Evolutionary conservation across 2,329 filamentous ascomycete species (phyloP), one percentile per base, ranked within the genome.

Genomic region (Trichoderma asperellum): DNA sequence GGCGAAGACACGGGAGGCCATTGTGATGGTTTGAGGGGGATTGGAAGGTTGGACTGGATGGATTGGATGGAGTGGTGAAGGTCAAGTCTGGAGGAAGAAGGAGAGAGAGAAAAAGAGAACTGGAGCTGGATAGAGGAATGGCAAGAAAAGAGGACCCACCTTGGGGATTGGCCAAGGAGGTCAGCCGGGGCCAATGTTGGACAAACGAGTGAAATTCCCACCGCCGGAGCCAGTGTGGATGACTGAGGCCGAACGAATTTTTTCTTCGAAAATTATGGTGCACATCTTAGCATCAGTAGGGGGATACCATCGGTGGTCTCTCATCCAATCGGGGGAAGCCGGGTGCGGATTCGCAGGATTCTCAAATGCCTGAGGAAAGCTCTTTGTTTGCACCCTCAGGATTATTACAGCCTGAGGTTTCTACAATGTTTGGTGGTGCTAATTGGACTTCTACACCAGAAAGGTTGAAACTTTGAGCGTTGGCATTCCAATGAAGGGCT

Each of bases 1-100:
- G 82, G 91, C 89, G 84, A 92, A 87, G 83, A 93, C 87, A 85
- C 91, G 91, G 82, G 91, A 89, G 83, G 91, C 89, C 91, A 94
- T 94, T 92, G 87, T 88, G 87, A 89, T 84, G 85, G 85, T 82
- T 84, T 79, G 72, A 71, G 77, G 75, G 71, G 70, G 70, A 65
- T 72, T 72, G 74, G 72, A 68, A 70, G 73, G 67, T 69, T 70
- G 74, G 76, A 73, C 71, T 72, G 75, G 74, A 70, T 75, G 74
- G 75, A 74, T 75, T 77, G 76, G 75, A 62, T 70, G 73, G 75
- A 68, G 69, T 70, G 75, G 75, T 75, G 75, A 76, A 77, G 73
- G 74, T 76, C 63, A 62, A 67, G 69, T 70, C 69, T 70, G 69
- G 77, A 76, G 75, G 75, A 78, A 72, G 74, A 76, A 73, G 74